Evolutionary conservation across 2,329 filamentous ascomycete genomes (phyloP).

Genomic region (Penicillium fuscoglaucum): DNA sequence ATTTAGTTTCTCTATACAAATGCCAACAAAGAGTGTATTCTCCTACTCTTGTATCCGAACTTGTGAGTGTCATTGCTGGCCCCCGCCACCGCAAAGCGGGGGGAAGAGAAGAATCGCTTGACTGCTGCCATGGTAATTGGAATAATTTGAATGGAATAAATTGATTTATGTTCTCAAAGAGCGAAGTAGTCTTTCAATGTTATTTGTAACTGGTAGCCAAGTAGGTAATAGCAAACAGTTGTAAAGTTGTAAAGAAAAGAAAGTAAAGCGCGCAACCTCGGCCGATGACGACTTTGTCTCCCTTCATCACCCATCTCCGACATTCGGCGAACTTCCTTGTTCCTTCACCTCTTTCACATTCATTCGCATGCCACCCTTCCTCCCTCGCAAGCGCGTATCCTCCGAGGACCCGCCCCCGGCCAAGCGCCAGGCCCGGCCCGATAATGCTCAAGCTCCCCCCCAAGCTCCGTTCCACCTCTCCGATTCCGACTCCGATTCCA

Average conservation of each 20-base stretch:
- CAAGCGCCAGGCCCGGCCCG: slow-evolving; percentile 34
- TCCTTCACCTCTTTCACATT: slow-evolving; percentile 1
- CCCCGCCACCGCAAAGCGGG: slow-evolving; percentile 83
- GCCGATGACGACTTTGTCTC: slow-evolving; percentile 15
- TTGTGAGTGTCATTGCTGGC: slow-evolving; percentile 82
- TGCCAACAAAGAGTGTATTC: background rate
- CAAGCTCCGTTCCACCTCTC: slow-evolving; percentile 26
- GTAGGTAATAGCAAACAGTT: background rate
- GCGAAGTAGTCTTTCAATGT: background rate
- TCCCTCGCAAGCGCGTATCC: slow-evolving; percentile 46
- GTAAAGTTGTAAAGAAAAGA: background rate
- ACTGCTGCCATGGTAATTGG: slow-evolving; percentile 52
- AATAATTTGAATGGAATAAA: background rate
- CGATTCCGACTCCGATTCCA: slow-evolving; percentile 31
- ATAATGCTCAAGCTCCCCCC: slow-evolving; percentile 21
- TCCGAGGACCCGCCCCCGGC: slow-evolving; percentile 37
- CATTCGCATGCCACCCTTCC: slow-evolving; percentile 48
- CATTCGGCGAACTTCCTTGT: slow-evolving; percentile 4
- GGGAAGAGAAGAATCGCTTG: slow-evolving; percentile 75
- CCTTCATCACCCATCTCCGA: slow-evolving; percentile 14
- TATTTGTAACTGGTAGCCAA: background rate
- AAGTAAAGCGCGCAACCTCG: slow-evolving; percentile 11
- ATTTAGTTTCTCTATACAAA: slow-evolving; percentile 10
- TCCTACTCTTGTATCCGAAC: slow-evolving; percentile 81
- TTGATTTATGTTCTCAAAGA: background rate